A percentile compares a stretch with the other conserved stretches of the same genome.
Conservation (phyloP, 176 grass and related monocot species). For the Secale cereale region DNA sequence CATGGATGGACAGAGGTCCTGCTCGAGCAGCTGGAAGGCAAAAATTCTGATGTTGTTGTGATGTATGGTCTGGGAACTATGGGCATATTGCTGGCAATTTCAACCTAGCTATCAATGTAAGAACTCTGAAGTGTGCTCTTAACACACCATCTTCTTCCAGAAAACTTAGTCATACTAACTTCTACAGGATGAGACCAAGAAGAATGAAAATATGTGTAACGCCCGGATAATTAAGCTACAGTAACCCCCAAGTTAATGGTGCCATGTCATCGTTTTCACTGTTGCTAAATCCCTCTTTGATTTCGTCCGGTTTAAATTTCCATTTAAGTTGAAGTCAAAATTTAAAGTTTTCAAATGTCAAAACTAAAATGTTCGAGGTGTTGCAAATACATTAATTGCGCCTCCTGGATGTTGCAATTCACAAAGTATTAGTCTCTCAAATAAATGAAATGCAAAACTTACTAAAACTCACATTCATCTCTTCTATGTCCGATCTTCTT, state of each 20-base stretch:
- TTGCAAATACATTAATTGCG: slow-evolving; percentile 28
- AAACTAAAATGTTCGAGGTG: no score
- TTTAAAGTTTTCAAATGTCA: no score
- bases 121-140: slow-evolving; percentile 17
- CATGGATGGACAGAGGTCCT: slow-evolving; percentile 60
- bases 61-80: slow-evolving; percentile 73
- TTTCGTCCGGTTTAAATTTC: no score
- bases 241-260: no score
- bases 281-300: no score
- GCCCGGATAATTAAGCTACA: no score
- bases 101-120: slow-evolving; percentile 81
- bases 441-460: slow-evolving; percentile 16
- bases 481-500: slow-evolving; percentile 40
- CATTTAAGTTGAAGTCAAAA: no score
- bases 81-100: slow-evolving; percentile 69
- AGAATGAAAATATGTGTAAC: not conserved
- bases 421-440: slow-evolving; percentile 38
- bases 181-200: not conserved
- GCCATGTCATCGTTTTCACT: no score
- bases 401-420: slow-evolving; percentile 52
- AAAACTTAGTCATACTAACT: slow-evolving; percentile 9
- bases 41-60: slow-evolving; percentile 63
- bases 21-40: slow-evolving; percentile 49
- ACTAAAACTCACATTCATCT: slow-evolving; percentile 37
- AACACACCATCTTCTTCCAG: not conserved